Percentiles rank a stretch among this genome's conserved stretches.
Conservation (phyloP, 768 basidiomycete species). For the Mycena maculata region DNA sequence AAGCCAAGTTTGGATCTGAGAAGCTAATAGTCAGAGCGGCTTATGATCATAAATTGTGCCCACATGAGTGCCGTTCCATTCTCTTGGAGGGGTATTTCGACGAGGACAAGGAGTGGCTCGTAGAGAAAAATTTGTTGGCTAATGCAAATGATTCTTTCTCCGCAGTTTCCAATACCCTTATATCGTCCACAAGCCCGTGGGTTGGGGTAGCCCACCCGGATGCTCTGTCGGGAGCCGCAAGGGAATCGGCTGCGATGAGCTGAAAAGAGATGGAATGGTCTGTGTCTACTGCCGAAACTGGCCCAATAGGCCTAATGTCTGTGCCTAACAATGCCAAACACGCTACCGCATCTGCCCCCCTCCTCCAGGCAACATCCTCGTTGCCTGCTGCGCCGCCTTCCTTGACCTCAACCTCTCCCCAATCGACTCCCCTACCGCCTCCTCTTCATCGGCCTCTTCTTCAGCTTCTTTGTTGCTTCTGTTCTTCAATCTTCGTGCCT, state of each 20-base stretch:
- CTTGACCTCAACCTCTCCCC: conserved; percentile 3
- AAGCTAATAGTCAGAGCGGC: no score
- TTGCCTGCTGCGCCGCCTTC: conserved; percentile 6
- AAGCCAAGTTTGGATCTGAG: no score
- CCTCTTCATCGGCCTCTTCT: conserved; percentile 4
- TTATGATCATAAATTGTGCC: no score
- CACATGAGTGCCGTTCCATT: no score
- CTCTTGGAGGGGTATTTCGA: no score
- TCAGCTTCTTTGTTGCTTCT: background rate
- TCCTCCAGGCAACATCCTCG: conserved; percentile 25
- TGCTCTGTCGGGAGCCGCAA: background rate
- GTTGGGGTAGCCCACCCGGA: background rate
- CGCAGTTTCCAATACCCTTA: no score
- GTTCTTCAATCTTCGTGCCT: conserved; percentile 6
- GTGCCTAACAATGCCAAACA: conserved; percentile 2
- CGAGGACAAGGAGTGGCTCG: no score
- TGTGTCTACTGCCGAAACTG: background rate
- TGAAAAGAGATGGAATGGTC: background rate
- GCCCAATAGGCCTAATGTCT: background rate
- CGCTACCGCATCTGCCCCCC: no score
- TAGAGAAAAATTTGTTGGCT: no score
- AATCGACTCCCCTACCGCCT: background rate
- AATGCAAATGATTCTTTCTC: no score
- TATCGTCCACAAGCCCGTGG: no score
- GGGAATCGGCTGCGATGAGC: background rate